Conservation (phyloP, 768 basidiomycete species). For the Cystobasidiopsis lactophilus region DNA sequence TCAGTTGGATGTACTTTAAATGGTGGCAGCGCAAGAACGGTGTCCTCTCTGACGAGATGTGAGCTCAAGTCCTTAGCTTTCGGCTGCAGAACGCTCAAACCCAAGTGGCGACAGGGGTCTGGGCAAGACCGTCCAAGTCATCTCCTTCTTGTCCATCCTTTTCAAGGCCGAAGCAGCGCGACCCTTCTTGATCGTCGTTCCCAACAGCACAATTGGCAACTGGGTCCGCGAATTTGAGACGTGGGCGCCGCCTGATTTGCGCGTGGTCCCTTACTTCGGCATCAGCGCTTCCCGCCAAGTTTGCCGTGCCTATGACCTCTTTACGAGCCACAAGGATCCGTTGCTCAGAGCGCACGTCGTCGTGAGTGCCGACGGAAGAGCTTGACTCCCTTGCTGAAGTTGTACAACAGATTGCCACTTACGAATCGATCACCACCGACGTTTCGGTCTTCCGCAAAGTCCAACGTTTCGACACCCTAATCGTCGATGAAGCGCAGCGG, state of each 20-base stretch:
- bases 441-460: constrained; percentile 55
- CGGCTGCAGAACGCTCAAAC: constrained; percentile 1
- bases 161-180: constrained; percentile 36
- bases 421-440: constrained; percentile 44
- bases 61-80: too few species aligned
- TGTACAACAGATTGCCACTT: constrained; percentile 21
- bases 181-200: constrained; percentile 77
- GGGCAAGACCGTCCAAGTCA: constrained; percentile 85
- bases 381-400: too few species aligned
- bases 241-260: constrained; percentile 35
- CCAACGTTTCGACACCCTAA: constrained; percentile 79
- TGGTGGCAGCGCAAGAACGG: constrained; percentile 71
- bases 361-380: constrained; percentile 49
- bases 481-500: constrained; percentile 60
- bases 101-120: constrained; percentile 21
- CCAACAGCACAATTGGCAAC: constrained; percentile 84
- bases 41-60: constrained; percentile 95
- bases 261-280: constrained; percentile 41
- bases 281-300: background rate
- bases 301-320: constrained; percentile 7
- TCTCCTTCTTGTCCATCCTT: constrained; percentile 53
- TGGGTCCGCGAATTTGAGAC: constrained; percentile 74
- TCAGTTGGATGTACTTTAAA: constrained; percentile 38
- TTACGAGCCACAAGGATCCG: constrained; percentile 5
- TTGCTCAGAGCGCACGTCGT: constrained; percentile 48